Base-by-base conservation (phyloP, 768 basidiomycete genomes). In the Termitomyces sp. region DNA sequence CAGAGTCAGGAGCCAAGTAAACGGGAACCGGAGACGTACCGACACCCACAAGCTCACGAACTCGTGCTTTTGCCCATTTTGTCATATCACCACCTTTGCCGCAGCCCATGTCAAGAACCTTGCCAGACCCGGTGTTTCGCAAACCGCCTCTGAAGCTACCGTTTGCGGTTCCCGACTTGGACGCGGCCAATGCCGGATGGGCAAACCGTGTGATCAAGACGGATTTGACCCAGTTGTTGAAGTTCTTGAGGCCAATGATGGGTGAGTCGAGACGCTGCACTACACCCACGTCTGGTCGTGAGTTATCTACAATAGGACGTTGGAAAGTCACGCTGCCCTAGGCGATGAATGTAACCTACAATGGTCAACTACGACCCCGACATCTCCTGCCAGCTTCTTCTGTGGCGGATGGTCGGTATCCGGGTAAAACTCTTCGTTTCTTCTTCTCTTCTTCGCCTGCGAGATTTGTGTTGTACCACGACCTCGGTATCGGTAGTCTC, bases 191-290 rank as follows among this genome's bases (percentile, higher is more conserved):
- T 32, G 76, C 85, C 2, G 88, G 85, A 66, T 87, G 85, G 0
- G 88, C 90, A 64, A 91, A 97, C 51, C 89, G 89, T 9, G 88
- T 86, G 65, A 99, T 97, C 58, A 98, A 78, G 17, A 98, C 95
- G 10, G 93, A 93, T 70, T 99, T 99, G 62, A 98, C 88, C 97
- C 97, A 99, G 74, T 99, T 99, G 74, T 99, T 99, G 74, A 98
- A 99, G 67, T 81, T 88, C 71, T 97, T 98, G 53, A 99, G 81
- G 37, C 97, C 97, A 53, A 97, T 93, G 63, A 98, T 99, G 42
- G 94, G 93, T 6, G 95, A 98, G 17, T 88, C 84, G 60, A 80
- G 80, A 32, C 97, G 90, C 64, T 89, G 85, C 10, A 83, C 77
- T 30, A 92, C 83, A 54, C 93, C 93, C 10, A 96, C 88, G 56